These are phyloP conservation scores for Phytophthora litchii DNA, from an alignment of 352 stramenopile genomes.

Conservation along the genomic window DNA sequence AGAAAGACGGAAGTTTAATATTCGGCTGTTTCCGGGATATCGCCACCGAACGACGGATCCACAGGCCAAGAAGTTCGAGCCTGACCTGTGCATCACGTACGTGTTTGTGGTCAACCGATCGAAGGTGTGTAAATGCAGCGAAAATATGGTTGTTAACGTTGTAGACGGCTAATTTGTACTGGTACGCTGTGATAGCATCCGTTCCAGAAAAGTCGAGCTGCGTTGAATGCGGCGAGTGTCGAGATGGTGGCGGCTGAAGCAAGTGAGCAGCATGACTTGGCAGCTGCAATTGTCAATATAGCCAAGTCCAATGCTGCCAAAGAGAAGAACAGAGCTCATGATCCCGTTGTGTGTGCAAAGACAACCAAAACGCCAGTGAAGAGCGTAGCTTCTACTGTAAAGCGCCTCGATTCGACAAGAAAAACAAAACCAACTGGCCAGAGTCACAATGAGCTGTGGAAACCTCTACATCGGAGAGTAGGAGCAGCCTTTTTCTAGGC, in stretches of 20 bases:
- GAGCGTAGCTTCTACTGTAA: not conserved
- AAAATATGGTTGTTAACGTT: not conserved
- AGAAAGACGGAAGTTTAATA: constrained; percentile 74
- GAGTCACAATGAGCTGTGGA: constrained; percentile 22
- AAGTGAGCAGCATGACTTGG: constrained; percentile 32
- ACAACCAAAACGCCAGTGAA: not conserved
- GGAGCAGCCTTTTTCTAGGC: constrained; percentile 6
- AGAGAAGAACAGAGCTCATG: not conserved
- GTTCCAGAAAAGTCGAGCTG: constrained; percentile 36
- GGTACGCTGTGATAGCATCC: constrained; percentile 34
- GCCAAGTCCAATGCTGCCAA: constrained; percentile 22
- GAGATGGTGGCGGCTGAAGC: constrained; percentile 15
- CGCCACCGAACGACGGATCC: constrained; percentile 89
- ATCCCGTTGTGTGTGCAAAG: not conserved
- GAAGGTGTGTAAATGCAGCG: constrained; percentile 52
- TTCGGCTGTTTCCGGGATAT: constrained; percentile 80
- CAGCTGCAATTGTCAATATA: constrained; percentile 39
- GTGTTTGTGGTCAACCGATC: constrained; percentile 85
- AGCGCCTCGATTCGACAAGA: not conserved
- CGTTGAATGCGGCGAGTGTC: constrained; percentile 21
- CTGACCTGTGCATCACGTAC: constrained; percentile 84
- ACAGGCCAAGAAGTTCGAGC: constrained; percentile 83
- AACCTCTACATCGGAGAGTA: constrained; percentile 32
- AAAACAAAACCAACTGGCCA: constrained; percentile 2
- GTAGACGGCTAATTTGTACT: constrained; percentile 2